Conservation (phyloP, 2,329 filamentous ascomycete species). For the Pseudopithomyces maydicus region DNA sequence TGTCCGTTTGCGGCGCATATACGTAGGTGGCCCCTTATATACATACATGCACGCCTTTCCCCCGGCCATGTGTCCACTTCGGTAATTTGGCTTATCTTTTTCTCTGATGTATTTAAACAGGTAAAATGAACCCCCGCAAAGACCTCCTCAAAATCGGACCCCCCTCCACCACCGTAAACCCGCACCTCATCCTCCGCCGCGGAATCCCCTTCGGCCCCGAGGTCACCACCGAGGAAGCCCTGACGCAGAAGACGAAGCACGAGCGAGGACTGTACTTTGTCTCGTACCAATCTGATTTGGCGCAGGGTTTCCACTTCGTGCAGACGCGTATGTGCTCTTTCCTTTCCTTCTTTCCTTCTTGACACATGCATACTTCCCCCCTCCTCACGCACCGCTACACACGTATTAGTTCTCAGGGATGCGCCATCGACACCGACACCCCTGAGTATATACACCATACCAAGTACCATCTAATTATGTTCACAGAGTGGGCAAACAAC, state of each 20-base stretch:
- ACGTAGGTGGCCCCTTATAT: too few relatives aligned
- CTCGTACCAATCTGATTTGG: conserved; percentile 7
- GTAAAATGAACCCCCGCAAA: conserved; percentile 13
- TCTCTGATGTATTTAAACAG: too few relatives aligned
- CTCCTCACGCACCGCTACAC: too few relatives aligned
- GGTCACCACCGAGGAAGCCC: conserved; percentile 7
- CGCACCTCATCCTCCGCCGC: conserved; percentile 9
- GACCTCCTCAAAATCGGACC: not conserved
- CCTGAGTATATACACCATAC: too few relatives aligned
- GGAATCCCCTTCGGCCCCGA: conserved; percentile 14
- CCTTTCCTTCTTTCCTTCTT: not conserved
- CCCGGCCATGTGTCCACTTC: too few relatives aligned
- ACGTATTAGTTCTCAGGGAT: too few relatives aligned
- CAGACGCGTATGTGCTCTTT: conserved; percentile 1
- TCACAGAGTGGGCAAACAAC: conserved; percentile 8
- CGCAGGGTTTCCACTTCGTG: conserved; percentile 7
- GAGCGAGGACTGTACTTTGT: conserved; percentile 14
- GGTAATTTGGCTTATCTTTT: too few relatives aligned
- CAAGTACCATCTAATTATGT: too few relatives aligned
- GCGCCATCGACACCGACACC: too few relatives aligned
- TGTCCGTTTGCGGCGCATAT: conserved; percentile 13
- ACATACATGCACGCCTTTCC: too few relatives aligned
- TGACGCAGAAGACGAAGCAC: not conserved
- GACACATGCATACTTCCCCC: not conserved
- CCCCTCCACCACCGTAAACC: not conserved